These are phyloP conservation scores for Papiliotrema fonsecae DNA, from an alignment of 1,284 basidiomycete species.

Conservation along the genomic window DNA sequence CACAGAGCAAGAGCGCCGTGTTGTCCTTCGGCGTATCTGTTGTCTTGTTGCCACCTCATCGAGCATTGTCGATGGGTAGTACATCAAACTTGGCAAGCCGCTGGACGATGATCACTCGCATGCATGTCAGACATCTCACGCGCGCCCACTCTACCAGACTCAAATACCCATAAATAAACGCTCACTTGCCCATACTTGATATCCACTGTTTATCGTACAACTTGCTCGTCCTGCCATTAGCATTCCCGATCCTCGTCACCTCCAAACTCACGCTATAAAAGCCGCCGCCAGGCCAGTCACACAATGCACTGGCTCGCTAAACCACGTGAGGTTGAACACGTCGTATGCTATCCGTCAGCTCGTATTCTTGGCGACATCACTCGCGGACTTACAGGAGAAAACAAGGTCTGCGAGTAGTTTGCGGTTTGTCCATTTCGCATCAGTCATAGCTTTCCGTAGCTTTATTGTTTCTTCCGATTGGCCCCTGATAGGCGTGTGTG, in stretches of 20 bases:
- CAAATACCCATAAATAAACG: too few relatives aligned
- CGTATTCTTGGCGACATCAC: background rate
- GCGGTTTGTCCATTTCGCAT: constrained; percentile 31
- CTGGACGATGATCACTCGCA: too few relatives aligned
- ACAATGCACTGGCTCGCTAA: constrained; percentile 42
- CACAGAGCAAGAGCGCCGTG: too few relatives aligned
- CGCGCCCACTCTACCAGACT: too few relatives aligned
- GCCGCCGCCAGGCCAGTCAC: constrained; percentile 30
- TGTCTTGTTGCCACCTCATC: too few relatives aligned
- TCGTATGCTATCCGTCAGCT: constrained; percentile 34
- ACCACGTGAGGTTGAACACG: constrained; percentile 31
- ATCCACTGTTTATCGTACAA: constrained; percentile 31
- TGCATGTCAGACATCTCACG: too few relatives aligned
- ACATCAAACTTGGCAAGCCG: too few relatives aligned
- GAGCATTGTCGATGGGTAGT: too few relatives aligned
- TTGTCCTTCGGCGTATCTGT: too few relatives aligned
- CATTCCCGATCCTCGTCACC: background rate
- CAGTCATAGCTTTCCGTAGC: constrained; percentile 13
- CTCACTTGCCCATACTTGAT: constrained; percentile 24
- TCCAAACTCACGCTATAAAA: constrained; percentile 36
- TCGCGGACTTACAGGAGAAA: constrained; percentile 38
- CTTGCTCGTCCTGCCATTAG: constrained; percentile 18
- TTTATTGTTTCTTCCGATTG: background rate
- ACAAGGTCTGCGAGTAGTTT: constrained; percentile 39
- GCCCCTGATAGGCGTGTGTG: background rate